Evolutionary conservation across 345 rosid species (phyloP), one percentile per base, ranked within the genome.

Genomic region (Anastatica hierochuntica): DNA sequence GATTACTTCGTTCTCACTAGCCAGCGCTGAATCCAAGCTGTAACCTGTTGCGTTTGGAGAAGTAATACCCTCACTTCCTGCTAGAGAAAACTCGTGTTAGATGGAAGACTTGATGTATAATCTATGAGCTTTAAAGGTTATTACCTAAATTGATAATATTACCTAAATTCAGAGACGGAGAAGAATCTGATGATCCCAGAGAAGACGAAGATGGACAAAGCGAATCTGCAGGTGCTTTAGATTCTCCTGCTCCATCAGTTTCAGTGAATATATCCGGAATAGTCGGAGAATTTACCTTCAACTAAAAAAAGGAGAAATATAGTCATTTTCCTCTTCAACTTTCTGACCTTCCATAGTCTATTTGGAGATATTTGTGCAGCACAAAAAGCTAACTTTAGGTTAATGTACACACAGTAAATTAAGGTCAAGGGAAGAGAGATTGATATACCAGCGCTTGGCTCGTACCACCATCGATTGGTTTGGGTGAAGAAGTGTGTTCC

Each of bases 1-100:
- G 21, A 90, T 75, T 70, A 79, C 63, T 79, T 90, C 96, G 71
- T 90, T 90, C 70, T 88, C 94, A 43, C 27, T 74, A 34, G 55
- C 79, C 58, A 40, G 64, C 19, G 43, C 69, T 70, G 68, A 67
- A 14, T 43, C 58, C 16, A 53, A 34, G 58, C 69, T 71, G 49
- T 40, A 4, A 53, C 18, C 51, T 40, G 46, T 24, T 18, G 34
- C 23, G 24, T 60, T 60, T 33, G 62, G 62, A 54, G 67, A 13
- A 47, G 40, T 51, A 52, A 29, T 27, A 10, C 7, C 55, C 51
- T 66, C 70, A 6, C 1, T 59, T 23, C 56, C 66, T 58, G 55
- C 35, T 43, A 36, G 4, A 43, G 9, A 42, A 51, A 66, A 40
- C 1, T 51, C 6, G 8, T 37, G 6, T 52, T 24, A 66, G 64